Conservation (phyloP, 768 basidiomycete genomes). For the Melanogaster broomeanus region DNA sequence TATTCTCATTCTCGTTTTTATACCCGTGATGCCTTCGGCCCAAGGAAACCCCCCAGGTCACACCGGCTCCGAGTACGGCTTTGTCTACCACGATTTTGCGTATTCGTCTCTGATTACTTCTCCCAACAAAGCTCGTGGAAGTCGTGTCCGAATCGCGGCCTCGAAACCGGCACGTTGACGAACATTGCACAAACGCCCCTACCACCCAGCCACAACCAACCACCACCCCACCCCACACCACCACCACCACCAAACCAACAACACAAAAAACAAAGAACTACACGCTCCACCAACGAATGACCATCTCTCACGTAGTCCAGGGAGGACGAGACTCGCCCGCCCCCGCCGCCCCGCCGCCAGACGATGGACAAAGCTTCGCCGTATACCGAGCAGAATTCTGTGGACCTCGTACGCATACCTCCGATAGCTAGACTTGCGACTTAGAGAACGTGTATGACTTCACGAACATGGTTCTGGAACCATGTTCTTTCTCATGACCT, state of each 20-base stretch:
- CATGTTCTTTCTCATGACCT: background rate
- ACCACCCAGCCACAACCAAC: too few relatives aligned
- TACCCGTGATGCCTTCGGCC: background rate
- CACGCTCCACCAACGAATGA: too few relatives aligned
- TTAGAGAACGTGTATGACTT: background rate
- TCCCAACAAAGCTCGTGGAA: background rate
- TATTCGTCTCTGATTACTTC: background rate
- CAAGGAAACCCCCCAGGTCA: background rate
- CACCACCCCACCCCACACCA: too few relatives aligned
- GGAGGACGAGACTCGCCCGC: slow-evolving; percentile 1
- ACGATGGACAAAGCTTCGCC: slow-evolving; percentile 9
- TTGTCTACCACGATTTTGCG: background rate
- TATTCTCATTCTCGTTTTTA: background rate
- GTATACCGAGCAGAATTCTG: background rate
- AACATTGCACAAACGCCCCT: too few relatives aligned
- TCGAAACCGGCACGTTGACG: slow-evolving; percentile 5
- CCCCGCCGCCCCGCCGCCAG: too few relatives aligned
- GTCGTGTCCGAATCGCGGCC: background rate
- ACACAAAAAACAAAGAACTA: too few relatives aligned
- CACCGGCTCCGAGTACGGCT: background rate
- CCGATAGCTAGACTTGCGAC: slow-evolving; percentile 1
- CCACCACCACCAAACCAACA: too few relatives aligned
- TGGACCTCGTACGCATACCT: background rate
- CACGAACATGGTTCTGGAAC: background rate
- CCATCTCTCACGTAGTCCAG: too few relatives aligned